Percentiles rank a stretch among this genome's conserved stretches.
Conservation (phyloP, 176 grass and related monocot genomes). For the Phoenix dactylifera region DNA sequence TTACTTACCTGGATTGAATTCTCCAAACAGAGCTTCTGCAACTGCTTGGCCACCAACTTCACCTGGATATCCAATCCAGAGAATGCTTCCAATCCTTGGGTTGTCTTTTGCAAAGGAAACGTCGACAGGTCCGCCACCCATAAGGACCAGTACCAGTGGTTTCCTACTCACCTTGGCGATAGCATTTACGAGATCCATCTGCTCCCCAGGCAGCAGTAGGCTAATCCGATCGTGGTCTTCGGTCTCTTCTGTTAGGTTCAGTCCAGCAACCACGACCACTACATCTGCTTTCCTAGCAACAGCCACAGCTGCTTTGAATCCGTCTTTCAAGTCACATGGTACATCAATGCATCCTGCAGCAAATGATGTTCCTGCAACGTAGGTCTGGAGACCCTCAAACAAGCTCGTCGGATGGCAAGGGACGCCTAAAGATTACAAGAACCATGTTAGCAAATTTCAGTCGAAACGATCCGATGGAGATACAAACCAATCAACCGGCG, state of each 20-base stretch:
- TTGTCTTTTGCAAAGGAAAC: constrained; percentile 66
- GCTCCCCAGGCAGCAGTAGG: constrained; percentile 82
- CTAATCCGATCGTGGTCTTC: constrained; percentile 77
- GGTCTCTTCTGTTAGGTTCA: constrained; percentile 71
- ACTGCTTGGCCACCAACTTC: constrained; percentile 77
- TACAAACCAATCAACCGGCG: too few species aligned
- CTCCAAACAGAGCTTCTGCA: constrained; percentile 71
- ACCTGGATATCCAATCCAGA: constrained; percentile 89
- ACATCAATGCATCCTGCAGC: constrained; percentile 49
- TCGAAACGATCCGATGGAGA: too few species aligned
- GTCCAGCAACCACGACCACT: constrained; percentile 60
- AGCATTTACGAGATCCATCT: constrained; percentile 52
- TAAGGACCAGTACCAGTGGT: constrained; percentile 60
- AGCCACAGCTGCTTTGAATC: constrained; percentile 48
- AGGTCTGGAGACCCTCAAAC: constrained; percentile 49
- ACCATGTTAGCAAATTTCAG: background rate
- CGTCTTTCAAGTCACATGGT: constrained; percentile 38
- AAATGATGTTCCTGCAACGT: constrained; percentile 41
- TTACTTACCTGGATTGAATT: constrained; percentile 70
- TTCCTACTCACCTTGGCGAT: constrained; percentile 41
- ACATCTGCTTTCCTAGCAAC: constrained; percentile 47
- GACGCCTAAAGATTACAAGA: constrained; percentile 38
- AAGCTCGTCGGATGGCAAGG: constrained; percentile 58
- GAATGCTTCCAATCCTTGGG: constrained; percentile 47
- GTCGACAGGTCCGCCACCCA: constrained; percentile 78